A percentile compares a stretch with the other conserved stretches of the same genome.
Conservation (phyloP, 75 land plant species). For the Sequoiadendron giganteum region DNA sequence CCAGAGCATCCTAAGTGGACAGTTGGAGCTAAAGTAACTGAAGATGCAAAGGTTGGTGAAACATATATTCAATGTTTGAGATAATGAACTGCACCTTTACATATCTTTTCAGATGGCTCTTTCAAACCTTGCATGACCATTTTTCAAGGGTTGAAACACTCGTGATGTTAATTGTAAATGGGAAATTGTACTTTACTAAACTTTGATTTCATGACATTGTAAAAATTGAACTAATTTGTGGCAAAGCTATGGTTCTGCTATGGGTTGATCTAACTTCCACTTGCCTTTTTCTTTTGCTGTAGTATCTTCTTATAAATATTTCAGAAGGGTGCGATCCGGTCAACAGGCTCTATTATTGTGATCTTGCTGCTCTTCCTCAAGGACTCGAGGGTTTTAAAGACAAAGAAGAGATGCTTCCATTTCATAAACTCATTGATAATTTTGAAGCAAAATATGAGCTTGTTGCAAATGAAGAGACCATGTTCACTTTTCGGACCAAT, state of each 20-base stretch:
- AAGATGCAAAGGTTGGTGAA: constrained; percentile 85
- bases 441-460: constrained; percentile 80
- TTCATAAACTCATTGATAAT: constrained; percentile 74
- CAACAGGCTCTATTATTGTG: constrained; percentile 83
- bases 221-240: not conserved
- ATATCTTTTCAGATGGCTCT: not conserved
- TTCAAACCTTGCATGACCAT: not conserved
- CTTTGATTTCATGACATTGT: not conserved
- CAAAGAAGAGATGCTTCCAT: constrained; percentile 62
- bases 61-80: not conserved
- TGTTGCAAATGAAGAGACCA: constrained; percentile 83
- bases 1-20: constrained; percentile 65
- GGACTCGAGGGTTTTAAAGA: constrained; percentile 63
- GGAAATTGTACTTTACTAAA: not conserved
- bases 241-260: not conserved
- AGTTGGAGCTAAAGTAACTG: constrained; percentile 61
- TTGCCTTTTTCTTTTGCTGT: constrained; percentile 12
- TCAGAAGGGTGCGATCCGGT: constrained; percentile 83
- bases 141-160: not conserved
- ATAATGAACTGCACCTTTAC: not conserved
- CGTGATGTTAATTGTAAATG: not conserved
- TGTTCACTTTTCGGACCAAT: constrained; percentile 91
- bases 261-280: not conserved
- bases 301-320: constrained; percentile 76
- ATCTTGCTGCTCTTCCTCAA: constrained; percentile 52